Conservation (phyloP, 345 rosid genomes). For the Combretum micranthum region DNA sequence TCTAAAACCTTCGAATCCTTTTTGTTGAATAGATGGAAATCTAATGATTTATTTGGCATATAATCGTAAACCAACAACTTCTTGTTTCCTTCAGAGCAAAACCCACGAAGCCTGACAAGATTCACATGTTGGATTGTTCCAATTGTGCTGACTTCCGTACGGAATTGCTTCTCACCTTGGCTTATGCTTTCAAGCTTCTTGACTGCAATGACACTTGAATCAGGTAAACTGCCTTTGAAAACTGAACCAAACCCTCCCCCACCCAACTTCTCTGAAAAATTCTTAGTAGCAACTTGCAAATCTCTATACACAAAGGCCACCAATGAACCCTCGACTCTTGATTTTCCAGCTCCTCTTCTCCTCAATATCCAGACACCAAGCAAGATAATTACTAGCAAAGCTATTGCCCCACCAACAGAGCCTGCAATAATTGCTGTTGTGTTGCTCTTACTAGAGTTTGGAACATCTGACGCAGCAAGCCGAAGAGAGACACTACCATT, state of each 20-base stretch:
- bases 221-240: conserved; percentile 62
- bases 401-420: conserved; percentile 27
- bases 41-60: conserved; percentile 77
- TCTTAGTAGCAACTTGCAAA: conserved; percentile 59
- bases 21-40: conserved; percentile 39
- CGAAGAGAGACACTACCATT: conserved; percentile 38
- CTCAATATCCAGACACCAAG: conserved; percentile 27
- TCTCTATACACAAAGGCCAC: conserved; percentile 60
- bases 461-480: conserved; percentile 66
- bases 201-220: conserved; percentile 62
- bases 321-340: conserved; percentile 54
- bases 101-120: conserved; percentile 77
- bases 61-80: conserved; percentile 66
- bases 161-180: conserved; percentile 92
- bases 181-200: conserved; percentile 70
- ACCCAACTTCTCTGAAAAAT: conserved; percentile 67
- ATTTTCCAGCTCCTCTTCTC: conserved; percentile 9
- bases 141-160: conserved; percentile 63
- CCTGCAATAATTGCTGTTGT: conserved; percentile 8
- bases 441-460: conserved; percentile 18
- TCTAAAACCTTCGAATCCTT: conserved; percentile 25
- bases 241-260: conserved; percentile 93
- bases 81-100: conserved; percentile 63
- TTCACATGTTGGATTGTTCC: conserved; percentile 79
- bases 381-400: conserved; percentile 18